Evolutionary conservation across 2,329 filamentous ascomycete species (phyloP).

Genomic region (Xylaria sp.): DNA sequence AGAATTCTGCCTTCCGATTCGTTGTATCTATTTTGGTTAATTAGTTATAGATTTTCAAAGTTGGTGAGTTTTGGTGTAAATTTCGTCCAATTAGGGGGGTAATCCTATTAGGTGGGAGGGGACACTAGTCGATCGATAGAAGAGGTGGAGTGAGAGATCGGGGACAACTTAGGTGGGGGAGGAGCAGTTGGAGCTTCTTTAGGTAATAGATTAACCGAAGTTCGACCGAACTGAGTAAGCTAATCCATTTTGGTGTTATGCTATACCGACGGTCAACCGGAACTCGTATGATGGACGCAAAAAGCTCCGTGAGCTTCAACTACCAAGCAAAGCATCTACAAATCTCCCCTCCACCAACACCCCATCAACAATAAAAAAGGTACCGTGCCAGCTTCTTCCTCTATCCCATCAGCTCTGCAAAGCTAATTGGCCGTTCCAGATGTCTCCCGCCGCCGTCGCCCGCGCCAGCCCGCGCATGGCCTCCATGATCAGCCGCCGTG

Average conservation of each 20-base stretch:
- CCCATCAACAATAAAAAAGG: slow-evolving; percentile 34
- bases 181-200: background rate
- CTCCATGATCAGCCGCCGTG: slow-evolving; percentile 82
- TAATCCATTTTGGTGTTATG: background rate
- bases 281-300: slow-evolving; percentile 36
- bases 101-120: no score
- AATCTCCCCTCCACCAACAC: slow-evolving; percentile 30
- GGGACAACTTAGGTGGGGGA: background rate
- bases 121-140: slow-evolving; percentile 11
- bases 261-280: background rate
- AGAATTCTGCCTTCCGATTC: no score
- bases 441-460: slow-evolving; percentile 77
- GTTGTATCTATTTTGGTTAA: no score
- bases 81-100: no score
- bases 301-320: slow-evolving; percentile 30
- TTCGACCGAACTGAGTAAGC: slow-evolving; percentile 32
- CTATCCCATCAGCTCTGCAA: slow-evolving; percentile 7
- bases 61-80: no score
- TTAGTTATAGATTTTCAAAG: no score
- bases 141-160: background rate
- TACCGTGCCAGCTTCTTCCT: slow-evolving; percentile 19
- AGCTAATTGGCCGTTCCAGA: slow-evolving; percentile 68
- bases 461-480: slow-evolving; percentile 70
- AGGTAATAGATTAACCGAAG: slow-evolving; percentile 28
- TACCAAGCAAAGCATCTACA: slow-evolving; percentile 7